phyloP scores from a whole-genome alignment of 129 eudicot species.

The Smallanthus sonchifolius region DNA sequence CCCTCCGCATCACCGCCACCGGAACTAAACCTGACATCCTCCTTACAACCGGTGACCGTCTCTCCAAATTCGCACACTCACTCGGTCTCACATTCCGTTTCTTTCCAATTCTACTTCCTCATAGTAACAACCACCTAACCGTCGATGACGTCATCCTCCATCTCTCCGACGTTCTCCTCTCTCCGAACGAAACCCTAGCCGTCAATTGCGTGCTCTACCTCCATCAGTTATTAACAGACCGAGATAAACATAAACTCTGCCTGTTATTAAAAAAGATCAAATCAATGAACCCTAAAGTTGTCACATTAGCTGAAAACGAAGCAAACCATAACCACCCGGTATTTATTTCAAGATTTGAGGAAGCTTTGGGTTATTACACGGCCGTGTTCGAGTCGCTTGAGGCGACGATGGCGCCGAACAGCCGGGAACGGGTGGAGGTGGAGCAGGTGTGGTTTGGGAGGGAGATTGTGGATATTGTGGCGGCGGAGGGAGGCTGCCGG shows the following conservation, averaged over 20 bases:
- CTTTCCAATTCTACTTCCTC: slow-evolving; percentile 43
- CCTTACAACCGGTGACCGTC: slow-evolving; percentile 68
- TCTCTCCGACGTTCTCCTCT: slow-evolving; percentile 26
- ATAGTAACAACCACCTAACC: background rate
- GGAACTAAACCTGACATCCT: slow-evolving; percentile 51
- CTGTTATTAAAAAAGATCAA: slow-evolving; percentile 51
- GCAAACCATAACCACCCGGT: slow-evolving; percentile 59
- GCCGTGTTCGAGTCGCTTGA: slow-evolving; percentile 79
- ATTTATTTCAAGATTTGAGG: slow-evolving; percentile 48
- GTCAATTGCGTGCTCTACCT: slow-evolving; percentile 69
- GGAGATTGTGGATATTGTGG: slow-evolving; percentile 65
- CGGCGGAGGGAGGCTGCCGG: slow-evolving; percentile 47
- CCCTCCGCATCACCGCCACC: slow-evolving; percentile 69
- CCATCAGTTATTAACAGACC: slow-evolving; percentile 54
- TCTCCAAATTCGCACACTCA: slow-evolving; percentile 58
- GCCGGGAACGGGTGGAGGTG: slow-evolving; percentile 57
- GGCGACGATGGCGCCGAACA: slow-evolving; percentile 75
- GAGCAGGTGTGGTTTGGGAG: slow-evolving; percentile 79
- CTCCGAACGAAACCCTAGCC: slow-evolving; percentile 61
- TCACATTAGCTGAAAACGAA: slow-evolving; percentile 63
- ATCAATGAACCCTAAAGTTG: slow-evolving; percentile 55
- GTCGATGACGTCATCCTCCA: slow-evolving; percentile 32
- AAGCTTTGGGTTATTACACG: slow-evolving; percentile 60
- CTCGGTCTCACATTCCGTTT: slow-evolving; percentile 64
- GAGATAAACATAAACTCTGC: slow-evolving; percentile 26